Evolutionary conservation across 2,329 filamentous ascomycete species (phyloP), one percentile per base, ranked within the genome.

Genomic region (Diaporthe citrichinensis): DNA sequence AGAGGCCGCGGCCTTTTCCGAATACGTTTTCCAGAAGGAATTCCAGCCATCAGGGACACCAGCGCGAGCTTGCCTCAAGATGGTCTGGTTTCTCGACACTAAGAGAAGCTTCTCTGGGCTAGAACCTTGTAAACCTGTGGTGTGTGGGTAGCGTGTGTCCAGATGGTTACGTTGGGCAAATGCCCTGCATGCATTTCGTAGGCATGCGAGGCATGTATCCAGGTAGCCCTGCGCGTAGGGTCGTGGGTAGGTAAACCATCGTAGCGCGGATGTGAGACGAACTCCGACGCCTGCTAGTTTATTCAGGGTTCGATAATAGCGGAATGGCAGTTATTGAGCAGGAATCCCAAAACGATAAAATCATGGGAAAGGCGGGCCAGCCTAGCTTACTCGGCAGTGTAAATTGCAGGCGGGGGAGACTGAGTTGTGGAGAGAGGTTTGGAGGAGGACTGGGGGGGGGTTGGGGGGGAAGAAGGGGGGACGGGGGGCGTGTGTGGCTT

Each of bases 51-150:
- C 46, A 69, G 65, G 65, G 41, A 69, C 65, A 49, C 61, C 7
- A 36, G 28, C 49, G 34, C 46, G 65, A 55, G 65, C 49, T 34
- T 55, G 41, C 8, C 65, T 69, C 65, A 41, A 55, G 31, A 14
- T 55, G 46, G 65, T 69, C 46, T 69, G 65, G 65, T 69, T 69
- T 55, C 65, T 69, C 65, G 65, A 69, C 65, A 69, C 46, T 55
- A 55, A 25, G 8, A 9, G n/a, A 69, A 69, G 65, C 65, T 69
- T 69, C 65, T 69, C 65, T 69, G 65, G 49, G 14, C 34, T 31
- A n/a, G 46, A 69, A 55, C 65, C 65, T 69, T 69, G 65, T 28
- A 25, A 36, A 34, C 41, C 34, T 41, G 59, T 25, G 46, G 34
- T 15, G 46, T 23, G 31, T 20, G 34, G 46, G 62, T 34, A 25